Evolutionary conservation across 1,139 yeast species (phyloP).

Genomic region (Yamadazyma kanchanaburiensis): DNA sequence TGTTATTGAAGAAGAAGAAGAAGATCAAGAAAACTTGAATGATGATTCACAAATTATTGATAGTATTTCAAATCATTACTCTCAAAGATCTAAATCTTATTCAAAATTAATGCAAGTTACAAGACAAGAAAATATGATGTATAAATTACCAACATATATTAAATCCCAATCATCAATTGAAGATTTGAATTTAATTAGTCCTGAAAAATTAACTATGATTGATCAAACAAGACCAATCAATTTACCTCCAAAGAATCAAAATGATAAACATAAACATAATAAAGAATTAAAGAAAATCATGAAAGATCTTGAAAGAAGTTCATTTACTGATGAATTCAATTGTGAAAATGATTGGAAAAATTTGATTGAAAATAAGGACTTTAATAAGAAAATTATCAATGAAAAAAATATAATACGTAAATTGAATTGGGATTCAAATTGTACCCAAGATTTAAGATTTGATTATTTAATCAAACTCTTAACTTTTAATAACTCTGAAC

Average conservation of each 20-base stretch:
- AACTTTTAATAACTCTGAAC: conserved; percentile 4
- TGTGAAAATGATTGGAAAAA: conserved; percentile 26
- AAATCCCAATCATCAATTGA: conserved; percentile 43
- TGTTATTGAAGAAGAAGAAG: conserved; percentile 6
- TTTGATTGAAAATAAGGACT: conserved; percentile 17
- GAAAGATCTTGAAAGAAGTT: conserved; percentile 24
- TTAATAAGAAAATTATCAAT: conserved; percentile 22
- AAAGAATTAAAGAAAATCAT: conserved; percentile 35
- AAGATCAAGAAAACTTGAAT: conserved; percentile 13
- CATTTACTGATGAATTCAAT: conserved; percentile 18
- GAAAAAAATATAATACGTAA: conserved; percentile 33
- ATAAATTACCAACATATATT: conserved; percentile 38
- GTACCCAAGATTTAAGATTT: conserved; percentile 25
- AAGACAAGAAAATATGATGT: conserved; percentile 33
- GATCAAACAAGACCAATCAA: conserved; percentile 48
- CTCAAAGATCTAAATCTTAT: conserved; percentile 33
- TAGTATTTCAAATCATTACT: conserved; percentile 37
- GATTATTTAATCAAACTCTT: conserved; percentile 29
- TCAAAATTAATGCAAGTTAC: conserved; percentile 28
- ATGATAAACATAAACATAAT: conserved; percentile 38
- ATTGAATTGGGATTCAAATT: conserved; percentile 38
- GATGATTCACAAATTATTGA: conserved; percentile 34
- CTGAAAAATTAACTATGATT: conserved; percentile 34
- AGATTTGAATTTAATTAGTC: conserved; percentile 39
- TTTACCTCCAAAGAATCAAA: conserved; percentile 38